These are phyloP conservation scores for Penium margaritaceum DNA, from an alignment of 139 green algal genomes.

Conservation along the genomic window DNA sequence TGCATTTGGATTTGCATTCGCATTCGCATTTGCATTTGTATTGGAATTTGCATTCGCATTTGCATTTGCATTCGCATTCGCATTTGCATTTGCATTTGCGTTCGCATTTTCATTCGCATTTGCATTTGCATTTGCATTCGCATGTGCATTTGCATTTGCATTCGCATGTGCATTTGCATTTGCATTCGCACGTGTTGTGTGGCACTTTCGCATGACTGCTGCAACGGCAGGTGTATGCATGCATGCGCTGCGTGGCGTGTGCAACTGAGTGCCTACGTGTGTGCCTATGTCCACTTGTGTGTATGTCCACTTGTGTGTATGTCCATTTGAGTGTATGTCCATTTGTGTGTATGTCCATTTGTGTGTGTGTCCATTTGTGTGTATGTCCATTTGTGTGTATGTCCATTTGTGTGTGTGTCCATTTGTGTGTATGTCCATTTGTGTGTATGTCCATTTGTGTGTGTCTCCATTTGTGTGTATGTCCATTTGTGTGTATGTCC, in stretches of 20 bases:
- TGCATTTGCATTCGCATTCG: too few species aligned
- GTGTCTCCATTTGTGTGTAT: not conserved
- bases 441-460: not conserved
- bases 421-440: not conserved
- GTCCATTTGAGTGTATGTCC: not conserved
- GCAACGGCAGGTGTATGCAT: not conserved
- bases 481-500: not conserved
- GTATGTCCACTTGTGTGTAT: not conserved
- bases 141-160: too few species aligned
- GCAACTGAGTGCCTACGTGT: not conserved
- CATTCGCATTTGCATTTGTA: too few species aligned
- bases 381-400: not conserved
- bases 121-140: too few species aligned
- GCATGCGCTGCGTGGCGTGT: not conserved
- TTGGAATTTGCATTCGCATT: too few species aligned
- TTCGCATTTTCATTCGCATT: too few species aligned
- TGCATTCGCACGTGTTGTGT: too few species aligned
- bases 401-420: not conserved
- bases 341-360: not conserved
- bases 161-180: too few species aligned
- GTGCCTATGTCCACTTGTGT: not conserved
- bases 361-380: not conserved
- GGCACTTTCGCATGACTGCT: too few species aligned
- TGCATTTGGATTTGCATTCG: too few species aligned
- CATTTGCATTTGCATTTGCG: too few species aligned